A percentile compares a stretch with the other conserved stretches of the same genome.
Conservation (phyloP, 1,284 basidiomycete genomes). For the Fomitopsis pinicola region DNA sequence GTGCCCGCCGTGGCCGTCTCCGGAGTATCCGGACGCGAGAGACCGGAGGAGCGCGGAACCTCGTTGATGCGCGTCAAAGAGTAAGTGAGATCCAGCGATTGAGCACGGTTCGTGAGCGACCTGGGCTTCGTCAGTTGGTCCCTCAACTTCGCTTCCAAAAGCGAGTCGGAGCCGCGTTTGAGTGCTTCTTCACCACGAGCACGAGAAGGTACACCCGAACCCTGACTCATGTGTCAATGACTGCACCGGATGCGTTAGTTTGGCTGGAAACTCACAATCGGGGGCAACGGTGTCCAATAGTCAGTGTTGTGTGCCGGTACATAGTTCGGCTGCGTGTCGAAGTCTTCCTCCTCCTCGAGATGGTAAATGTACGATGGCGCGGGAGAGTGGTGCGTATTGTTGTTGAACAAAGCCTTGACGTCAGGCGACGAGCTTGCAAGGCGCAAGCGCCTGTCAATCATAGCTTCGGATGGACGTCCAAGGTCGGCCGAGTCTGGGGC, state of each 20-base stretch:
- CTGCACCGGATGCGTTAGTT: neutral
- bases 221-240: slow-evolving; percentile 35
- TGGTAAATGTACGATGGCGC: slow-evolving; percentile 65
- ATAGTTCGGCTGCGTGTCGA: slow-evolving; percentile 50
- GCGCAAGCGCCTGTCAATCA: slow-evolving; percentile 73
- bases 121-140: slow-evolving; percentile 72
- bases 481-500: slow-evolving; percentile 68
- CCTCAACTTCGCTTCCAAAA: slow-evolving; percentile 83
- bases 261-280: slow-evolving; percentile 50
- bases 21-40: slow-evolving; percentile 69
- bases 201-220: slow-evolving; percentile 60
- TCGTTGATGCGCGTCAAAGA: slow-evolving; percentile 76
- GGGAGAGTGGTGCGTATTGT: slow-evolving; percentile 40
- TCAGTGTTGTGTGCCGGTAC: slow-evolving; percentile 47
- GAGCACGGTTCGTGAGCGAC: slow-evolving; percentile 73
- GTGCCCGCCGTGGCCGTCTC: slow-evolving; percentile 65
- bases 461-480: slow-evolving; percentile 61
- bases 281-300: slow-evolving; percentile 74
- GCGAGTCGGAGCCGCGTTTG: slow-evolving; percentile 84
- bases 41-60: slow-evolving; percentile 42
- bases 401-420: slow-evolving; percentile 91
- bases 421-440: slow-evolving; percentile 88
- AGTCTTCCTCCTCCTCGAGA: slow-evolving; percentile 60
- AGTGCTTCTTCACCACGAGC: slow-evolving; percentile 67
- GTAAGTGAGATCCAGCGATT: slow-evolving; percentile 76